These are phyloP conservation scores for Sclerotinia minor DNA, from an alignment of 2,329 filamentous ascomycete genomes.

Conservation along the genomic window DNA sequence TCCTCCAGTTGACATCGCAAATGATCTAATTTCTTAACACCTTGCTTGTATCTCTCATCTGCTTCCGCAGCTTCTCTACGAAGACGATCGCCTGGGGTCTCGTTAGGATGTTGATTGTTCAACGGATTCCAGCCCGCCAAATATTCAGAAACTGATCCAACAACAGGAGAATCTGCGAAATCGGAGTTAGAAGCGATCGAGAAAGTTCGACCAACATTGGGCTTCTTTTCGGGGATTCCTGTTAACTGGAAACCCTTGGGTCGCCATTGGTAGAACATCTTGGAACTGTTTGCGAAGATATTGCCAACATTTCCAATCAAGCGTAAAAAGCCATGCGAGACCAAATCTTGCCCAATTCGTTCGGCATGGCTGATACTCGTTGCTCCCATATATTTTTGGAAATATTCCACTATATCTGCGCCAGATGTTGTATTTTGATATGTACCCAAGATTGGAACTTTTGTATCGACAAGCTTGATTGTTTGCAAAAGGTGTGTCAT, in stretches of 20 bases:
- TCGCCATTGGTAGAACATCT: constrained; percentile 97
- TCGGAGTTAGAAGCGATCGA: constrained; percentile 64
- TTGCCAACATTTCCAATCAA: constrained; percentile 92
- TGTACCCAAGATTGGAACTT: constrained; percentile 91
- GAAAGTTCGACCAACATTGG: constrained; percentile 68
- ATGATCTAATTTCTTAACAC: constrained; percentile 82
- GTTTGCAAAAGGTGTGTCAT: constrained; percentile 81
- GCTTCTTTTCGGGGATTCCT: constrained; percentile 86
- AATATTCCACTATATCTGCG: constrained; percentile 91
- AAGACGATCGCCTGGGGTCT: constrained; percentile 83
- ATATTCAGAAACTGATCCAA: constrained; percentile 84
- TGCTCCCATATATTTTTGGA: constrained; percentile 83
- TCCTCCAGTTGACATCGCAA: constrained; percentile 95
- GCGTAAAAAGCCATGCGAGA: constrained; percentile 80
- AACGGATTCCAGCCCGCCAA: constrained; percentile 90
- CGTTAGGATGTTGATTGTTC: constrained; percentile 87
- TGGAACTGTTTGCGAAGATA: constrained; percentile 95
- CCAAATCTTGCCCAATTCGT: constrained; percentile 89
- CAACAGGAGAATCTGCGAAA: constrained; percentile 73
- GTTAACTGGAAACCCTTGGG: constrained; percentile 86
- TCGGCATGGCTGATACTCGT: constrained; percentile 88
- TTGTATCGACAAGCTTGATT: constrained; percentile 85
- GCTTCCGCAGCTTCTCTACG: constrained; percentile 86
- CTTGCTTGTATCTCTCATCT: constrained; percentile 89
- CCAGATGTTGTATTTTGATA: constrained; percentile 92